Evolutionary conservation across 208 protist species (phyloP), one percentile per base, ranked within the genome.

Genomic region (Wallacemonas sp.): DNA sequence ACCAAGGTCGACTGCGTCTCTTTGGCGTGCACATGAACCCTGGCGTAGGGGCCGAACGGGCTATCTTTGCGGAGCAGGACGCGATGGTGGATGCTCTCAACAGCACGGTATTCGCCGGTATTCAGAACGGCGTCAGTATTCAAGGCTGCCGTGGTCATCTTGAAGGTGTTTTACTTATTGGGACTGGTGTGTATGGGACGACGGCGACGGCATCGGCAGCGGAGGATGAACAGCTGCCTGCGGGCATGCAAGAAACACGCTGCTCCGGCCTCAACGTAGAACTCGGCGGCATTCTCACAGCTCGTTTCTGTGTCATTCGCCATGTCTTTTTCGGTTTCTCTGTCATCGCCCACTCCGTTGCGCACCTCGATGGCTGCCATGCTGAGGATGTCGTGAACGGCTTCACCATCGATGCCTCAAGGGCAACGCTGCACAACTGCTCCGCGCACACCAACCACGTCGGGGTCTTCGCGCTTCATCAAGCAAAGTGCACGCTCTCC

Each of bases 261-360:
- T 42, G 31, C 42, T 31, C 87, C 6, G 88, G 88, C 6, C 55
- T 94, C 11, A 83, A 84, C 58, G 84, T 87, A 3, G 84, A 94
- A 69, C 72, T 91, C 14, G 84, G 82, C 15, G 84, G 81, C 39
- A 65, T 80, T n/a, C 68, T 91, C 33, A 86, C 80, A 2, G 84
- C 72, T 2, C 74, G 75, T n/a, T 44, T 77, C 73, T 89, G 82
- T 67, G 39, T 62, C 4, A 74, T 75, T n/a, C 61, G 59, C 33
- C 54, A 82, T 54, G 65, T 94, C 14, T 90, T 88, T 71, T 94
- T 94, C 68, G 81, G 77, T 17, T 89, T 88, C 63, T 86, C 79
- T 31, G 78, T 83, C 27, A 88, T 89, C 66, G 77, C 84, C 0
- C 79, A 91, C 70, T 94, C 88, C 17, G 82, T 90, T 27, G 77